Conservation (phyloP, 306 rosid genomes). For the Cucumis melo region DNA sequence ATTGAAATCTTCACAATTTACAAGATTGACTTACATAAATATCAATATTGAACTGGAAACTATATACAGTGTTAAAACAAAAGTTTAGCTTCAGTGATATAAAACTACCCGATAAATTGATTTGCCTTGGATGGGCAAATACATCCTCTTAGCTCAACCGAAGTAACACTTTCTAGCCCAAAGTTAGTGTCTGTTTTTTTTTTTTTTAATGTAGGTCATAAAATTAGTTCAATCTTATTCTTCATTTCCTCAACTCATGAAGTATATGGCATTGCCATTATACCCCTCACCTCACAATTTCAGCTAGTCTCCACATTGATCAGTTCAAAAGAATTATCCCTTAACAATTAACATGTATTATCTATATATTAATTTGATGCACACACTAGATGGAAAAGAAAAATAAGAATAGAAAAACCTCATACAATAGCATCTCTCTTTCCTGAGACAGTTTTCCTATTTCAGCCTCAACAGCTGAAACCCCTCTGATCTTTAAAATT, state of each 20-base stretch:
- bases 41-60: background rate
- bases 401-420: constrained; percentile 34
- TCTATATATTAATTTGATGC: background rate
- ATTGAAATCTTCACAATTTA: background rate
- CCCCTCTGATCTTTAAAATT: constrained; percentile 48
- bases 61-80: background rate
- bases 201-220: background rate
- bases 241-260: background rate
- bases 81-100: background rate
- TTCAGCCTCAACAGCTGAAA: constrained; percentile 40
- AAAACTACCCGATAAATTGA: background rate
- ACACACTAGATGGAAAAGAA: background rate
- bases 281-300: background rate
- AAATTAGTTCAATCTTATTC: background rate
- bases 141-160: background rate
- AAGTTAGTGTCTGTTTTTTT: background rate
- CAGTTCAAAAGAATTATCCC: background rate
- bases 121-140: background rate
- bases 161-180: background rate
- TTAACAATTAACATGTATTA: background rate
- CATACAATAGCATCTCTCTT: constrained; percentile 71
- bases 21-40: background rate
- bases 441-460: constrained; percentile 53
- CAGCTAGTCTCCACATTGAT: background rate
- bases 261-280: background rate